Evolutionary conservation across 2,329 filamentous ascomycete genomes (phyloP).

Genomic region (Monilinia fructicola): DNA sequence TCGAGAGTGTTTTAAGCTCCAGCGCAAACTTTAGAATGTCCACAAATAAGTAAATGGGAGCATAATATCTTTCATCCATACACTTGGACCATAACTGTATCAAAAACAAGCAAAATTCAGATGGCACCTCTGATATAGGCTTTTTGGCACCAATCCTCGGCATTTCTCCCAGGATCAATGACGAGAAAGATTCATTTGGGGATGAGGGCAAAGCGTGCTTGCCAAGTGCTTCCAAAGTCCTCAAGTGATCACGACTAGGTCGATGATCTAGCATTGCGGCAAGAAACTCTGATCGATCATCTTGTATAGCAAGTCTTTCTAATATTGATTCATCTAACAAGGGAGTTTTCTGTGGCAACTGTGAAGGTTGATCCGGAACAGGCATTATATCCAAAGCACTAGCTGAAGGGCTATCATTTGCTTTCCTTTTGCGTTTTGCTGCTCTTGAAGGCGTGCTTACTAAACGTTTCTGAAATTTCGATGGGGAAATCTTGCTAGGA

Average conservation of each 20-base stretch:
- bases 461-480: constrained; percentile 43
- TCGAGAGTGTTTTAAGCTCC: constrained; percentile 57
- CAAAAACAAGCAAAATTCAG: constrained; percentile 63
- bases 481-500: constrained; percentile 51
- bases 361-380: constrained; percentile 27
- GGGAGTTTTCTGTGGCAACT: constrained; percentile 19
- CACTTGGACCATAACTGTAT: constrained; percentile 69
- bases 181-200: constrained; percentile 60
- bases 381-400: constrained; percentile 49
- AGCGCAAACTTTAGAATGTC: constrained; percentile 64
- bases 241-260: constrained; percentile 50
- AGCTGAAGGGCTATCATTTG: constrained; percentile 62
- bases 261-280: constrained; percentile 41
- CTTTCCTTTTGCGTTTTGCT: constrained; percentile 65
- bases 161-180: constrained; percentile 67
- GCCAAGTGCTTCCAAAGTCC: constrained; percentile 67
- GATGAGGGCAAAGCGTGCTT: constrained; percentile 65
- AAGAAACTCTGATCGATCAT: constrained; percentile 45
- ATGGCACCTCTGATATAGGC: constrained; percentile 53
- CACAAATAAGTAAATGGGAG: constrained; percentile 64
- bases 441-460: constrained; percentile 59
- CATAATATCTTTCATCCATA: constrained; percentile 59
- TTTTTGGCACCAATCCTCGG: constrained; percentile 54
- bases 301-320: constrained; percentile 43
- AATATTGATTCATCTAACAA: constrained; percentile 41